These are phyloP conservation scores for Miamiensis avidus DNA, from an alignment of 169 alveolate species.

Conservation along the genomic window DNA sequence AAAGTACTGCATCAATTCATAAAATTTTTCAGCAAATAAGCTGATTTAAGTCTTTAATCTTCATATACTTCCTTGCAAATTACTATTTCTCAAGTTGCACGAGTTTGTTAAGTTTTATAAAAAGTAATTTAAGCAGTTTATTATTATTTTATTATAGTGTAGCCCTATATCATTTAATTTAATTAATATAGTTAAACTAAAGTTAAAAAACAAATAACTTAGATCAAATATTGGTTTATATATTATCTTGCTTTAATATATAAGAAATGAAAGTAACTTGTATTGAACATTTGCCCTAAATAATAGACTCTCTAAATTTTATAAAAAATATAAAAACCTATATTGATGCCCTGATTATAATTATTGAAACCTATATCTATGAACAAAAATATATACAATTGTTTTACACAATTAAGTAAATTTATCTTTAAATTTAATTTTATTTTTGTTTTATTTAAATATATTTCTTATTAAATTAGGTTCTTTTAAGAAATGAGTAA, in stretches of 20 bases:
- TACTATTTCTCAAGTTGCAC: not conserved
- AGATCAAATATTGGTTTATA: not conserved
- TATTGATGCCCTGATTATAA: not conserved
- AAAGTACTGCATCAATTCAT: too few relatives aligned
- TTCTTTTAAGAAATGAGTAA: not conserved
- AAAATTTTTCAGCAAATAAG: too few relatives aligned
- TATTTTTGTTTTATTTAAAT: too few relatives aligned
- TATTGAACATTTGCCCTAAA: not conserved
- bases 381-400: not conserved
- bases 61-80: too few relatives aligned
- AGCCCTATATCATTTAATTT: not conserved
- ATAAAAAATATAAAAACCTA: too few relatives aligned
- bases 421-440: not conserved
- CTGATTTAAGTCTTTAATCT: not conserved
- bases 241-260: not conserved
- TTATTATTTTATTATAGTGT: too few relatives aligned
- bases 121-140: not conserved
- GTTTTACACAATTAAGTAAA: not conserved
- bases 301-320: not conserved
- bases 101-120: not conserved
- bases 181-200: not conserved
- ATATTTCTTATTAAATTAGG: not conserved
- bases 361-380: not conserved
- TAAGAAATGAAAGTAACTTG: too few relatives aligned
- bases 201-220: too few relatives aligned